These are phyloP conservation scores for Herpetospermum pedunculosum DNA, from an alignment of 306 rosid species.

Conservation along the genomic window DNA sequence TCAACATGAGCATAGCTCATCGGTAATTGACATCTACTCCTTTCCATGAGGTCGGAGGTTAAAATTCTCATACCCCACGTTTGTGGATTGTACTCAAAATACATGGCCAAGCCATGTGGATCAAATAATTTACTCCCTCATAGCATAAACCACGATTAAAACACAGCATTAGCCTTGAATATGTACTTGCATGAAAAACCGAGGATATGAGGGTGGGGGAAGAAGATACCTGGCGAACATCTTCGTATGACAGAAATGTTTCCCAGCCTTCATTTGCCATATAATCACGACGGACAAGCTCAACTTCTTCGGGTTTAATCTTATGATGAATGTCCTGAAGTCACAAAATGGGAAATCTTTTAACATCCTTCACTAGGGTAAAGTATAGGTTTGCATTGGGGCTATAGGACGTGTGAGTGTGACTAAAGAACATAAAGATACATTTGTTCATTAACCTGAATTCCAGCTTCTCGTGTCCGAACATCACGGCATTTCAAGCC, in stretches of 20 bases:
- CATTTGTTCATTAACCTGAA: conserved; percentile 46
- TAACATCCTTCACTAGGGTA: background rate
- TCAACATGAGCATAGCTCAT: no score
- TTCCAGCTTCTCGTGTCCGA: conserved; percentile 95
- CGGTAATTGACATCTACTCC: no score
- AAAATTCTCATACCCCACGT: no score
- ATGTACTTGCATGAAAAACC: background rate
- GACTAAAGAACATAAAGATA: background rate
- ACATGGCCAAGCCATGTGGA: no score
- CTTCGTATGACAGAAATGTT: conserved; percentile 93
- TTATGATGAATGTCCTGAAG: conserved; percentile 87
- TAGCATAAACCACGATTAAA: background rate
- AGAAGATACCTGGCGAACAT: conserved; percentile 60
- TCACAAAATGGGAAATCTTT: background rate
- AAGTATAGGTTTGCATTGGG: background rate
- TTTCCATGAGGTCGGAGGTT: no score
- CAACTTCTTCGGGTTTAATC: conserved; percentile 89
- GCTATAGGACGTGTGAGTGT: background rate
- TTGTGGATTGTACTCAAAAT: no score
- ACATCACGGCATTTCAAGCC: conserved; percentile 97
- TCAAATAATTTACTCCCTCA: no score
- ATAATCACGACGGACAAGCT: conserved; percentile 93
- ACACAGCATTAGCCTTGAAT: background rate
- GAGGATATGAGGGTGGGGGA: background rate
- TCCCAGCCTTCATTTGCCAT: conserved; percentile 96